A percentile compares a stretch with the other conserved stretches of the same genome.
Conservation (phyloP, 805 yeast species). For the Clavispora santaluciae region DNA sequence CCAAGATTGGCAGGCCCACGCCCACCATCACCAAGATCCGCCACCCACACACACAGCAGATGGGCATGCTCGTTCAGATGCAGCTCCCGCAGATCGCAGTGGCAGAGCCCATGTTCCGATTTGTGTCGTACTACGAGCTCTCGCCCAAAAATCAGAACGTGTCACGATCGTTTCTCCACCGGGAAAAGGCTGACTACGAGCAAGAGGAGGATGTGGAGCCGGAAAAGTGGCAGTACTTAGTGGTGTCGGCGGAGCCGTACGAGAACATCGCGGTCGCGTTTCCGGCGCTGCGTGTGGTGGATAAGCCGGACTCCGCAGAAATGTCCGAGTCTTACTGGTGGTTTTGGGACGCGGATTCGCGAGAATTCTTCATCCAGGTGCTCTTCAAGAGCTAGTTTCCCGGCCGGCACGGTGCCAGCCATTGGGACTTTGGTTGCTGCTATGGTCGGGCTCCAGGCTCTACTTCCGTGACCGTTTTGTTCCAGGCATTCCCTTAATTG, state of each 20-base stretch:
- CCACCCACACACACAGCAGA: slow-evolving; percentile 50
- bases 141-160: slow-evolving; percentile 35
- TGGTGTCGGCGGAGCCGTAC: slow-evolving; percentile 87
- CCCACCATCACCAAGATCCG: slow-evolving; percentile 64
- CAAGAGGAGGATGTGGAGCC: slow-evolving; percentile 20
- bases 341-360: slow-evolving; percentile 67
- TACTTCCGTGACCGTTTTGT: too few species aligned
- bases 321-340: slow-evolving; percentile 50
- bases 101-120: slow-evolving; percentile 58
- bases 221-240: slow-evolving; percentile 59
- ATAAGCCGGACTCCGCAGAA: slow-evolving; percentile 22
- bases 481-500: too few species aligned
- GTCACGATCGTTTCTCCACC: slow-evolving; percentile 21
- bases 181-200: slow-evolving; percentile 14
- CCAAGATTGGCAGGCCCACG: slow-evolving; percentile 69
- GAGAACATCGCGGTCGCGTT: slow-evolving; percentile 74
- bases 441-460: too few species aligned
- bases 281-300: slow-evolving; percentile 55
- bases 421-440: too few species aligned
- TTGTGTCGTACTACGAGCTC: slow-evolving; percentile 75
- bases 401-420: too few species aligned
- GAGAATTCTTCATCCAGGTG: slow-evolving; percentile 67
- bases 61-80: slow-evolving; percentile 65
- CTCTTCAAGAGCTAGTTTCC: slow-evolving; percentile 35
- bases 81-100: slow-evolving; percentile 49